Evolutionary conservation across 1,284 basidiomycete genomes (phyloP), one percentile per base, ranked within the genome.

Genomic region (Cutaneotrichosporon sp.): DNA sequence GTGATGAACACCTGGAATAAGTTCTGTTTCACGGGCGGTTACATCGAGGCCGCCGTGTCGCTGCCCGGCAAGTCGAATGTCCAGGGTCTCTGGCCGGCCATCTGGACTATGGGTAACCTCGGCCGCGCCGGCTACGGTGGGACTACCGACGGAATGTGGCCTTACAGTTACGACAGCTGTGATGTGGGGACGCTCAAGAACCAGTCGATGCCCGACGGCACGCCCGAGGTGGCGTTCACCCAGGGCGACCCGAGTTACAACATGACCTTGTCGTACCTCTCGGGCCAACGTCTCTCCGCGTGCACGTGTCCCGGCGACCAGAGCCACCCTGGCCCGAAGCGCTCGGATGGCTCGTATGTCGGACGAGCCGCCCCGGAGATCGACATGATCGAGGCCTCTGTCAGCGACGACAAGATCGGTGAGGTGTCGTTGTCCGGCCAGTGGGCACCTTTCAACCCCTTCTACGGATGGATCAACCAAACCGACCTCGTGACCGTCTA

Each of bases 331-430:
- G 92, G 92, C 0, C 92, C 92, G 14, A 78, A 84, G 49, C 82
- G 83, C 42, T 60, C 79, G 0, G 84, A 88, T 69, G 91, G 91
- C 18, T 85, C 87, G 2, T 90, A 85, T 71, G 86, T 89, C 2
- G 93, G 90, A n/a, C 86, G 92, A 36, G 84, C 88, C 0, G 90
- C 91, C 0, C 92, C 92, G 6, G 92, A 95, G 80, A 92, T 96
- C 63, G 90, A 92, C 80, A 82, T 91, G 47, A 84, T 92, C 64
- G 90, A 92, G 76, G 90, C 89, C 6, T 84, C 87, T 69, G 69
- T 80, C 65, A 53, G 75, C 72, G 4, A 53, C 26, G 60, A 58
- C 30, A 66, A 67, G 4, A 34, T 66, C 8, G 80, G 80, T 1
- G 67, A 76, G 16, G 80, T 80, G 6, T 80, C 79, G 1, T 74